Conservation (phyloP, 1,284 basidiomycete species). For the Rhizoctonia solani region DNA sequence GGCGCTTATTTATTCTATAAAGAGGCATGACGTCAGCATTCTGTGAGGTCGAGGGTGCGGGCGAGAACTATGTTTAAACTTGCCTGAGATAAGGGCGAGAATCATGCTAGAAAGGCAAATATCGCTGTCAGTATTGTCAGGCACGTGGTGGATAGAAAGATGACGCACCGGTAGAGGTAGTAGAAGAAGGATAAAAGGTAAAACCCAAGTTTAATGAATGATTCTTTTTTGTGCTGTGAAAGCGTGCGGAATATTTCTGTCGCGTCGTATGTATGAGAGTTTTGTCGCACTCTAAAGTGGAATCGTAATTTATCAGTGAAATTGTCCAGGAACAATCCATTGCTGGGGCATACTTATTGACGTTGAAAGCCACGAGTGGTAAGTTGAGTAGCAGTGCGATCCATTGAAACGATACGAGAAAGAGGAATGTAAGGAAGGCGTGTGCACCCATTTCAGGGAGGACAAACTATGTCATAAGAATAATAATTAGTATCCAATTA, state of each 20-base stretch:
- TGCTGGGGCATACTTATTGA: constrained; percentile 82
- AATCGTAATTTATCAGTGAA: constrained; percentile 2
- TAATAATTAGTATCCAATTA: background rate
- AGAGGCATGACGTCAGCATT: constrained; percentile 32
- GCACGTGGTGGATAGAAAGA: constrained; percentile 13
- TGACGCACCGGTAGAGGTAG: constrained; percentile 87
- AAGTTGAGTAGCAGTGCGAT: constrained; percentile 89
- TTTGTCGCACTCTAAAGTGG: constrained; percentile 77
- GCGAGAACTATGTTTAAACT: constrained; percentile 30
- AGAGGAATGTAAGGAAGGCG: constrained; percentile 83
- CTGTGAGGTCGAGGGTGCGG: constrained; percentile 4
- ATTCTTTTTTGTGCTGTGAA: constrained; percentile 93
- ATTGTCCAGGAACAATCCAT: background rate
- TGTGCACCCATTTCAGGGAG: constrained; percentile 96
- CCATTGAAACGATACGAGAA: constrained; percentile 97
- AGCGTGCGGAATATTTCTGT: constrained; percentile 99
- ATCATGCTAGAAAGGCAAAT: constrained; percentile 66
- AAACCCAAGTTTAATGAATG: constrained; percentile 95
- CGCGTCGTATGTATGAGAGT: constrained; percentile 98
- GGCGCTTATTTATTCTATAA: constrained; percentile 34
- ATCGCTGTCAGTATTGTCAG: too few relatives aligned
- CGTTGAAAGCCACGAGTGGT: constrained; percentile 89
- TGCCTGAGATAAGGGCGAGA: constrained; percentile 76
- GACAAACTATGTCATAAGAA: constrained; percentile 73
- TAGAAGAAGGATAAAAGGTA: constrained; percentile 96